phyloP scores from a whole-genome alignment of 305 asterid genomes.

The Fraxinus ornus region DNA sequence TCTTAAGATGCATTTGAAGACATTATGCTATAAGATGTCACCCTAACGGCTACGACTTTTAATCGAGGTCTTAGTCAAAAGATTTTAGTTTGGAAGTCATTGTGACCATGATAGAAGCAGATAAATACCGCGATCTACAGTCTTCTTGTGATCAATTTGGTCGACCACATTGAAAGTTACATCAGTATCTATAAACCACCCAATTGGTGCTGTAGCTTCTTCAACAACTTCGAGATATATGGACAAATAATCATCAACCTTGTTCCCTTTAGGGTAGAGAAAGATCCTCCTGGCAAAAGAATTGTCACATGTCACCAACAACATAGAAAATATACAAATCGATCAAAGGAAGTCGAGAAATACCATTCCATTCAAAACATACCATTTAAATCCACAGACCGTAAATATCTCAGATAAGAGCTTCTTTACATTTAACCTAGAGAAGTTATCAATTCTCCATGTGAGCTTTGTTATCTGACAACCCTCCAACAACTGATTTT shows the following conservation, averaged over 20 bases:
- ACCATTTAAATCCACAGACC: slow-evolving; percentile 46
- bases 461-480: slow-evolving; percentile 37
- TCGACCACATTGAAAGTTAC: background rate
- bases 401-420: slow-evolving; percentile 43
- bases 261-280: slow-evolving; percentile 43
- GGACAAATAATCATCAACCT: slow-evolving; percentile 31
- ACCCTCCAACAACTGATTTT: slow-evolving; percentile 37
- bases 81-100: background rate
- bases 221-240: slow-evolving; percentile 47
- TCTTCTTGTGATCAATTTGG: background rate
- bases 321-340: background rate
- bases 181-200: background rate
- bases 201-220: background rate
- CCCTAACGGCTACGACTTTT: background rate
- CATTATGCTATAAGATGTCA: background rate
- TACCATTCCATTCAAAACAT: slow-evolving; percentile 1
- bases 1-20: background rate
- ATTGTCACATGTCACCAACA: background rate
- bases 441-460: slow-evolving; percentile 46
- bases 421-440: slow-evolving; percentile 37
- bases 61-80: background rate
- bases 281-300: slow-evolving; percentile 46
- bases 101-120: background rate
- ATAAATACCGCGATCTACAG: background rate
- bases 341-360: background rate